Conservation (phyloP, 768 basidiomycete genomes). For the Tulasnella sp. region DNA sequence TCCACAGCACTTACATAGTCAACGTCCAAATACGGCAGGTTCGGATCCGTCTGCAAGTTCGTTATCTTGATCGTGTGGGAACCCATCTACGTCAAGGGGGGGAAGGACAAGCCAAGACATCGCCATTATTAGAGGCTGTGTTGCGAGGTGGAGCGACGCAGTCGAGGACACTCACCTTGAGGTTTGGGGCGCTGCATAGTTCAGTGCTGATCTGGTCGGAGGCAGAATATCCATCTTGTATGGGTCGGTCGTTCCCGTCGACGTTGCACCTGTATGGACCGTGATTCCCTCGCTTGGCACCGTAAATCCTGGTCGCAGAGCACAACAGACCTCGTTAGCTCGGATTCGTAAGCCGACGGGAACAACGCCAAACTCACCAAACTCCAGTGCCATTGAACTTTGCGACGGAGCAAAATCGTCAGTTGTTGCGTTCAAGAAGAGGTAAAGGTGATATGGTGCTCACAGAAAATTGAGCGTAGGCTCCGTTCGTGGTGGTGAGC, state of each 20-base stretch:
- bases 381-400: not conserved
- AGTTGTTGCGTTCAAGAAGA: not conserved
- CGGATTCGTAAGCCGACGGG: not conserved
- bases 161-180: not conserved
- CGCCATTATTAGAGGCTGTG: not conserved
- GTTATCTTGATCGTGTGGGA: not conserved
- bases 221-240: not conserved
- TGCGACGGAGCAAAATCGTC: not conserved
- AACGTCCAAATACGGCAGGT: conserved; percentile 9
- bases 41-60: not conserved
- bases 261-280: conserved; percentile 20
- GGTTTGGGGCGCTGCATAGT: not conserved
- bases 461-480: conserved; percentile 16
- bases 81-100: conserved; percentile 3
- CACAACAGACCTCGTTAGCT: not conserved
- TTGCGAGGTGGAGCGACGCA: not conserved
- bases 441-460: not conserved
- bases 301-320: conserved; percentile 12
- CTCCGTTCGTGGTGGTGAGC: conserved; percentile 10
- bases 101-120: not conserved
- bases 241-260: conserved; percentile 1
- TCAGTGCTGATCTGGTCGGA: not conserved
- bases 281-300: conserved; percentile 16
- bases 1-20: conserved; percentile 11
- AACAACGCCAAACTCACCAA: not conserved